Evolutionary conservation across 1,139 yeast species (phyloP), one percentile per base, ranked within the genome.

Genomic region (Suhomyces wounanorum): DNA sequence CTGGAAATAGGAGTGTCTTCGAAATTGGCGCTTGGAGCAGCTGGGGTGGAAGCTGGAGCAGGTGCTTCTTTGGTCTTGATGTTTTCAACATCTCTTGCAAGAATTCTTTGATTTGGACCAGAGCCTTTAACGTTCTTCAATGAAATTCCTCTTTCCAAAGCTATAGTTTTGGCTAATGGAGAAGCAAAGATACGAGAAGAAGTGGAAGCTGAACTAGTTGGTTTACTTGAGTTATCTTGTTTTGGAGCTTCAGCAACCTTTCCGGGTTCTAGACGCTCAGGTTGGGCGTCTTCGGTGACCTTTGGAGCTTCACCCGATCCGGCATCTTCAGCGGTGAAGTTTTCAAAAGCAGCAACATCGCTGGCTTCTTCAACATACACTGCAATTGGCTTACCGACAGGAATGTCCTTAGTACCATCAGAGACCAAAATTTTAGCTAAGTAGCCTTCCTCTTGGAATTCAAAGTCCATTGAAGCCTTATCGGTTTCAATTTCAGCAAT

Each of bases 401-500:
- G 91, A 51, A 95, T 78, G 64, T 94, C 97, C 72, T 90, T 85
- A 54, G 96, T 73, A 49, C 98, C 97, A 58, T 85, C 92, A 36
- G 83, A 91, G 57, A 91, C 80, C 61, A 95, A 78, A 61, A 91
- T 85, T 79, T 94, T 89, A 59, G 99, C 98, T 66, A 94, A 78
- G 77, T 69, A 91, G 53, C 99, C 99, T 53, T 95, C 99, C 63
- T 95, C 99, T 77, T 92, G 98, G 79, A 94, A 94, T 75, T 94
- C 99, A 65, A 91, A 94, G 75, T 95, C 99, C 97, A 94, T 94
- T 58, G 92, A 87, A 52, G 99, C 99, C 79, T 94, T 94, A 72
- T 94, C 99, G 59, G 99, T 94, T 77, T 94, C 99, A 59, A 94
- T 87, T 73, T 94, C 99, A 52, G 97, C 97, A 61, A 94, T 83